Conservation (phyloP, 768 basidiomycete species). For the Mycena sanguinolenta region DNA sequence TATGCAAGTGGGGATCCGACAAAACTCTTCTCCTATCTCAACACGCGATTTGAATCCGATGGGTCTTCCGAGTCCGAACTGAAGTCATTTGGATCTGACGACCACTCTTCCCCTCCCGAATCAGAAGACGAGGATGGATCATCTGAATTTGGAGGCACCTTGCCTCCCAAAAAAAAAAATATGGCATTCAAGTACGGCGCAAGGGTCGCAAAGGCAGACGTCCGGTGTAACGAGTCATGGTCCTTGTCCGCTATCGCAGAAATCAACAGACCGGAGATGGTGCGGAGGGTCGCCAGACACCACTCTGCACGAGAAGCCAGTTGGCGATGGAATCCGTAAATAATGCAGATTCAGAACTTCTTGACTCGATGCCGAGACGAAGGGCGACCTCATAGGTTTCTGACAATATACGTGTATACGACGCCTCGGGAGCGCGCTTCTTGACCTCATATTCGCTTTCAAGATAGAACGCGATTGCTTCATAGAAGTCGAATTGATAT, state of each 20-base stretch:
- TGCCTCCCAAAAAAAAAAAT: too few species aligned
- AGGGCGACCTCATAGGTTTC: conserved; percentile 11
- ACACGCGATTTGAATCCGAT: too few species aligned
- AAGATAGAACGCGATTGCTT: conserved; percentile 19
- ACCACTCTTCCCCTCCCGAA: too few species aligned
- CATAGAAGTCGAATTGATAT: neutral
- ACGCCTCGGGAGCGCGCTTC: neutral
- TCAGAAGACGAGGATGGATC: too few species aligned
- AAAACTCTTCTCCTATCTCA: too few species aligned
- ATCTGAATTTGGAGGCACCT: too few species aligned
- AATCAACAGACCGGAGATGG: neutral
- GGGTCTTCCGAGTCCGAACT: too few species aligned
- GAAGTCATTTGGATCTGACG: too few species aligned
- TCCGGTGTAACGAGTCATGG: neutral
- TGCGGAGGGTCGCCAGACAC: neutral
- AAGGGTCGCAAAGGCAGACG: neutral
- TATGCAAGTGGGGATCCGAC: too few species aligned
- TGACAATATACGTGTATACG: conserved; percentile 3
- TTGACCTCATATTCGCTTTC: conserved; percentile 16
- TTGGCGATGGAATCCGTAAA: neutral
- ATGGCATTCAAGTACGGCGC: neutral
- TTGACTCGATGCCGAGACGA: conserved; percentile 2
- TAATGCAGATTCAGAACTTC: neutral
- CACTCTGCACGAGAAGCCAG: conserved; percentile 1
- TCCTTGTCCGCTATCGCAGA: conserved; percentile 6